Conservation (phyloP, 257 asterid species). For the Jasminum sambac region DNA sequence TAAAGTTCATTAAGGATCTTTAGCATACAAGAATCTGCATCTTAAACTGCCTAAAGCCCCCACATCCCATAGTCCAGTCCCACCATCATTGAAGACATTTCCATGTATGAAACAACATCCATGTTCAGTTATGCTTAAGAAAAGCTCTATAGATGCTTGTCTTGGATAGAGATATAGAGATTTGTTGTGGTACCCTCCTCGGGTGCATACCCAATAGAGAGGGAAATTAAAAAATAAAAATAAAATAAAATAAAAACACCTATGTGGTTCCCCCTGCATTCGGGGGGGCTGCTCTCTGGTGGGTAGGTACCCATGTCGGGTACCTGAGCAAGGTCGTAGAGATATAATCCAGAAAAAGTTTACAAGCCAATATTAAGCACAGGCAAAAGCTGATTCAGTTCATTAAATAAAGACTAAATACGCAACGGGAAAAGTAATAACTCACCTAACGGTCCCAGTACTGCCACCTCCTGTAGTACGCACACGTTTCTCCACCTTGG, state of each 20-base stretch:
- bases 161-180: neutral
- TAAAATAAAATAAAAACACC: no score
- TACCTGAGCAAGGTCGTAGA: no score
- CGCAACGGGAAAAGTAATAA: neutral
- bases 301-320: no score
- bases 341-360: neutral
- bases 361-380: neutral
- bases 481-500: slow-evolving; percentile 99
- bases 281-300: no score
- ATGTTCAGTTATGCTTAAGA: neutral
- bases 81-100: neutral
- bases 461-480: slow-evolving; percentile 99
- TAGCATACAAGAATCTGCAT: neutral
- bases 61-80: neutral
- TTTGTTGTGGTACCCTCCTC: no score
- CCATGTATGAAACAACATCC: neutral
- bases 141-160: neutral
- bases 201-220: no score
- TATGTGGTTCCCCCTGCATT: no score
- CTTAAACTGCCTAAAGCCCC: neutral
- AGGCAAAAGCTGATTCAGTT: neutral
- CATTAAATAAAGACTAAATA: neutral
- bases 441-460: slow-evolving; percentile 96
- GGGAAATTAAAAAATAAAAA: no score
- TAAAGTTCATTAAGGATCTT: neutral